phyloP scores from a whole-genome alignment of 148 eudicot species.

The Arctostaphylos glauca region DNA sequence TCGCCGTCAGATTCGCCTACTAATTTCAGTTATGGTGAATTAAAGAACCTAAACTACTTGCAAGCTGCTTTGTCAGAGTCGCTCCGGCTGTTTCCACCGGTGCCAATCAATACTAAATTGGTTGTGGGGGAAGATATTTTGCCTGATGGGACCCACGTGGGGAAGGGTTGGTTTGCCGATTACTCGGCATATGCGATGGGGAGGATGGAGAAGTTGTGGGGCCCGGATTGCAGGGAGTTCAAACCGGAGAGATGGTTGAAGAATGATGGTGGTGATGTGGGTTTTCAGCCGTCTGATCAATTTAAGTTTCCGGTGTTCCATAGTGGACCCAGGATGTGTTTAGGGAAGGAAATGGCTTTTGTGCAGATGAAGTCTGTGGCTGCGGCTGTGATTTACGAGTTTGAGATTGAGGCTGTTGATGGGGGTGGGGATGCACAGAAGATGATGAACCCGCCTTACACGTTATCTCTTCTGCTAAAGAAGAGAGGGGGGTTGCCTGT shows the following conservation, averaged over 20 bases:
- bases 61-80: slow-evolving; percentile 47
- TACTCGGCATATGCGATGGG: slow-evolving; percentile 49
- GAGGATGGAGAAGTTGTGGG: slow-evolving; percentile 44
- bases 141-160: slow-evolving; percentile 37
- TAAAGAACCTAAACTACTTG: slow-evolving; percentile 34
- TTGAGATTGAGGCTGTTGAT: slow-evolving; percentile 36
- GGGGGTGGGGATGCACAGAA: slow-evolving; percentile 32
- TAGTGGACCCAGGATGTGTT: slow-evolving; percentile 41
- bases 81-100: slow-evolving; percentile 44
- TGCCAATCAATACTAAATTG: slow-evolving; percentile 40
- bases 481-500: slow-evolving; percentile 39
- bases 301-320: slow-evolving; percentile 42
- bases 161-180: slow-evolving; percentile 33
- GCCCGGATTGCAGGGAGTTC: slow-evolving; percentile 37
- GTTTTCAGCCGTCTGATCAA: slow-evolving; percentile 30
- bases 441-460: slow-evolving; percentile 32
- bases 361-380: slow-evolving; percentile 46
- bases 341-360: slow-evolving; percentile 52
- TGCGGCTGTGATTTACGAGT: slow-evolving; percentile 33
- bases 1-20: background rate
- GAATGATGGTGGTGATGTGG: slow-evolving; percentile 13
- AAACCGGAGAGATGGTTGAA: slow-evolving; percentile 49
- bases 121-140: slow-evolving; percentile 28
- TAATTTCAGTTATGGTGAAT: slow-evolving; percentile 27
- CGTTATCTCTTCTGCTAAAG: slow-evolving; percentile 29